Base-by-base conservation (phyloP, 352 stramenopile species). In the Globisporangium alternatum region DNA sequence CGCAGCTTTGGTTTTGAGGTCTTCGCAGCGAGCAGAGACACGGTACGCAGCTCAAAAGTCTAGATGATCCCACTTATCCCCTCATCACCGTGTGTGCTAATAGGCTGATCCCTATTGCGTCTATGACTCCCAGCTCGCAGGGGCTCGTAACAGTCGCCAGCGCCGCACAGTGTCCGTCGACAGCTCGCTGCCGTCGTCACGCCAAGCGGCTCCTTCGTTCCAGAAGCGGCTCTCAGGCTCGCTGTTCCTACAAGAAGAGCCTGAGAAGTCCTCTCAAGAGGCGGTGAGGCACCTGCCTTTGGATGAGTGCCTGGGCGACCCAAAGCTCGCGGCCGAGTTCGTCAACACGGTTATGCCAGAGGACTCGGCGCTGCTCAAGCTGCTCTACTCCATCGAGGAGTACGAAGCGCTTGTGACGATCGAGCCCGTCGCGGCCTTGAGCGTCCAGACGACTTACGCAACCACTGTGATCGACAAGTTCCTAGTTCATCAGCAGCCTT, bases 331-430 rank as follows among this genome's bases (percentile, higher is more conserved):
- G 0, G 76, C 76, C 7, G 76, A 83, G 52, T 81, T 83, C 51
- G 70, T 80, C 12, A 80, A 68, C 58, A 67, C 64, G 1, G 51
- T 67, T 17, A 45, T 83, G 25, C 71, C 76, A 6, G 64, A 71
- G 2, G 71, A 83, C 30, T 64, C 71, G n/a, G 67, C 62, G 30
- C 54, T 81, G 10, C 67, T 83, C 7, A 67, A 69, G 47, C 47
- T 81, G 15, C 43, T 80, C 8, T 81, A 78, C 35, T 80, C 73
- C 0, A 74, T 83, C 43, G 68, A 83, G 41, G 76, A 83, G 41
- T 81, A 72, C 43, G 73, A 83, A 35, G 52, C 62, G n/a, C 65
- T 81, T n/a, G 63, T 75, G 4, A 75, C 67, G 22, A 58, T 45
- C 6, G 67, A 78, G 0, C 2, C 63, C 66, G 6, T 31, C 55